Percentiles rank a stretch among this genome's conserved stretches.
Conservation (phyloP, 441 rosid genomes). For the Gossypium lobatum region DNA sequence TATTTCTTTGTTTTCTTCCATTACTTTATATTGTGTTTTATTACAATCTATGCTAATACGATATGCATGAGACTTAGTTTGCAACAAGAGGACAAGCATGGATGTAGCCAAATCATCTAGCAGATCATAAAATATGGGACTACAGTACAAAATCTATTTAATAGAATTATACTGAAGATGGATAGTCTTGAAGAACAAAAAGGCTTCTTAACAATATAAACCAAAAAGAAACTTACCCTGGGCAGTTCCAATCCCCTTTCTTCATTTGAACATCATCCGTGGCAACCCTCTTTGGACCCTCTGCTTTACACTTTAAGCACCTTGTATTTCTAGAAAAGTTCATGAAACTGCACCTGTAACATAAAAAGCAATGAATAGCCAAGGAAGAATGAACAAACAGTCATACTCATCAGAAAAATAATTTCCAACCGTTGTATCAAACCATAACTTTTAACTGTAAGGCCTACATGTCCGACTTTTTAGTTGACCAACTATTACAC, state of each 20-base stretch:
- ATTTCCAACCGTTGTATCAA: background rate
- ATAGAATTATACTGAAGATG: background rate
- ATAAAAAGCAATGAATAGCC: background rate
- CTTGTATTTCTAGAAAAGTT: constrained; percentile 59
- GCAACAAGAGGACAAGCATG: background rate
- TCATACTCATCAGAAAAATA: background rate
- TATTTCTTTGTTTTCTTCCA: background rate
- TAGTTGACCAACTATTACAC: background rate
- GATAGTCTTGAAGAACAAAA: background rate
- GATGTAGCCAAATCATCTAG: background rate
- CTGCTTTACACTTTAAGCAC: constrained; percentile 63
- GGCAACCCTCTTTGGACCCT: constrained; percentile 46
- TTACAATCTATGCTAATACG: background rate
- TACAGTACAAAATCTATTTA: background rate
- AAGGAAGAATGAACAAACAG: background rate
- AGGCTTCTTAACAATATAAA: background rate
- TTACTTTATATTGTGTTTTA: background rate
- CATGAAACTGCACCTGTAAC: constrained; percentile 56
- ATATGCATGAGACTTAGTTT: background rate
- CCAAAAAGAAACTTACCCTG: constrained; percentile 38
- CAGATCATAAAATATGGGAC: background rate
- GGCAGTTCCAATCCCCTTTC: constrained; percentile 85
- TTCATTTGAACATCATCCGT: constrained; percentile 47
- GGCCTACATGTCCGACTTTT: background rate
- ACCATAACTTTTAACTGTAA: background rate